Conservation (phyloP, 768 basidiomycete genomes). For the Suillus discolor region DNA sequence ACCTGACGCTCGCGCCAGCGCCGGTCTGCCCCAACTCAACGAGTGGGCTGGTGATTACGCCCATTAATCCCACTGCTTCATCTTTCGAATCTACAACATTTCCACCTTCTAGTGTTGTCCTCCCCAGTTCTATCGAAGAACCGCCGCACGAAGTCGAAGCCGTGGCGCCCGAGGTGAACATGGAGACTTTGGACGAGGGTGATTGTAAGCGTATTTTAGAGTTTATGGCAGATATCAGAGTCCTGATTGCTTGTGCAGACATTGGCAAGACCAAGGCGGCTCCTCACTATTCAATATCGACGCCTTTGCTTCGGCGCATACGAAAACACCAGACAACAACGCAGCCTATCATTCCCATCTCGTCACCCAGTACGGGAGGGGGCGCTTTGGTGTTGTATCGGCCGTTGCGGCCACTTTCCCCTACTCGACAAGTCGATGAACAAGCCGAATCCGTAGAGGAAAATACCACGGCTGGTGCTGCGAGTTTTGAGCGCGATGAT, state of each 20-base stretch:
- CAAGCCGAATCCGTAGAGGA: conserved; percentile 14
- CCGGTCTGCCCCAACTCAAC: conserved; percentile 2
- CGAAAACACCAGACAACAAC: conserved; percentile 31
- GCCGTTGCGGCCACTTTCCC: conserved; percentile 36
- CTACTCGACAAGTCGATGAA: conserved; percentile 13
- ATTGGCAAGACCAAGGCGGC: background rate
- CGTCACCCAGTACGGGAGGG: conserved; percentile 14
- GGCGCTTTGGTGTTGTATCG: conserved; percentile 61
- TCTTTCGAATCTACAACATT: conserved; percentile 9
- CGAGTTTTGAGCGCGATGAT: conserved; percentile 20
- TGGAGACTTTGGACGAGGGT: conserved; percentile 74
- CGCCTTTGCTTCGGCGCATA: conserved; percentile 48
- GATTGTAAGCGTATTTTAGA: conserved; percentile 47
- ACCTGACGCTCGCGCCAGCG: conserved; percentile 39
- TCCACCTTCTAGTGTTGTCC: conserved; percentile 21
- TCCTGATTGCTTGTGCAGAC: background rate
- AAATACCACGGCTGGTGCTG: conserved; percentile 12
- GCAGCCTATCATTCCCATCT: conserved; percentile 22
- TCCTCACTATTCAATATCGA: conserved; percentile 25
- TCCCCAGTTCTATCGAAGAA: conserved; percentile 47
- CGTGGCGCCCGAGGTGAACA: conserved; percentile 53
- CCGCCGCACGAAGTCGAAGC: conserved; percentile 28
- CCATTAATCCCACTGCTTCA: conserved; percentile 8
- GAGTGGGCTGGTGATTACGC: conserved; percentile 5
- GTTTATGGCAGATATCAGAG: too few relatives aligned